phyloP scores from a whole-genome alignment of 2,329 filamentous ascomycete species.

The Colletotrichum phormii region DNA sequence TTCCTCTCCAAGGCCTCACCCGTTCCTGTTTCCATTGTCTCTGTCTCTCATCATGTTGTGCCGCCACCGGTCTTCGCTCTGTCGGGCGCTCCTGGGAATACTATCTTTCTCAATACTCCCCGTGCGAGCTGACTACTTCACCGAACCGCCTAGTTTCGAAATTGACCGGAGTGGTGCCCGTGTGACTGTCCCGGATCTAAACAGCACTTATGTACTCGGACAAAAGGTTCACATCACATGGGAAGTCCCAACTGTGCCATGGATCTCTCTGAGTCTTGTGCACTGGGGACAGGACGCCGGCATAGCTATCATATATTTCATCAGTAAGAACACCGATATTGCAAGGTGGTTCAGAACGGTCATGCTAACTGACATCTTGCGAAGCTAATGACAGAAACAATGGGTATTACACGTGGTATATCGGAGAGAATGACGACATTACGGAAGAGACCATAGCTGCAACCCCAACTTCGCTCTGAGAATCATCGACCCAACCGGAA shows the following conservation, averaged over 20 bases:
- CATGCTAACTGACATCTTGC: background rate
- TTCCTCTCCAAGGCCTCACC: background rate
- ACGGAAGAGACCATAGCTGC: background rate
- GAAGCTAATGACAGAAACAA: slow-evolving; percentile 23
- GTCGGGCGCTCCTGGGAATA: background rate
- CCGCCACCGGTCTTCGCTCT: slow-evolving; percentile 64
- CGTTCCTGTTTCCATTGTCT: background rate
- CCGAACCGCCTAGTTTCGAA: slow-evolving; percentile 30
- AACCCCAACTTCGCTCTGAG: slow-evolving; percentile 20
- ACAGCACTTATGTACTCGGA: slow-evolving; percentile 14
- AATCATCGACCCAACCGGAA: slow-evolving; percentile 20
- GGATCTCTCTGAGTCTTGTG: slow-evolving; percentile 25
- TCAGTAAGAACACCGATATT: slow-evolving; percentile 13
- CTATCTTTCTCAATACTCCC: background rate
- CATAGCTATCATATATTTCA: slow-evolving; percentile 17
- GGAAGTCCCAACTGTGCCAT: slow-evolving; percentile 16
- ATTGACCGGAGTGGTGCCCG: slow-evolving; percentile 1
- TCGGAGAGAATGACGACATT: slow-evolving; percentile 17
- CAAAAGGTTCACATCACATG: slow-evolving; percentile 21
- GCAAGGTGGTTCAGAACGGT: background rate
- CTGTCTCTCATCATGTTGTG: background rate
- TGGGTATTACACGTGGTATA: slow-evolving; percentile 25
- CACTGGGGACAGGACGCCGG: slow-evolving; percentile 22
- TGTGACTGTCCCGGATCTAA: slow-evolving; percentile 15
- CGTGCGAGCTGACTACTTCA: slow-evolving; percentile 18